A percentile compares a stretch with the other conserved stretches of the same genome.
Evolutionary conservation across 306 rosid genomes (phyloP).

Genomic region (Quercus ilex): DNA sequence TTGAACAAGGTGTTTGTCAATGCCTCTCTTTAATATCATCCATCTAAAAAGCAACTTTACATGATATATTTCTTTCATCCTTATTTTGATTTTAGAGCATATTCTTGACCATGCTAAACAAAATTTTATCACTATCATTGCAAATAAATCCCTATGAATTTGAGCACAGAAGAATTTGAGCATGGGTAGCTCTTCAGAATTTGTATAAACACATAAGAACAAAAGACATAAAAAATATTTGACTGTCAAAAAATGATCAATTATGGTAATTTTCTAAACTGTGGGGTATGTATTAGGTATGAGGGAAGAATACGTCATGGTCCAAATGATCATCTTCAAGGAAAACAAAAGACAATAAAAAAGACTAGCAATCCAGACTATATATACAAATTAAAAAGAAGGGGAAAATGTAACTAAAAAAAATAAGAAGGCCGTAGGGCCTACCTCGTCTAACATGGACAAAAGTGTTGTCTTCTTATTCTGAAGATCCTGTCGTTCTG

Average conservation of each 20-base stretch:
- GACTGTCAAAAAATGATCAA: not conserved
- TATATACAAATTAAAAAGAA: not conserved
- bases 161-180: not conserved
- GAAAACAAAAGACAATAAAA: not conserved
- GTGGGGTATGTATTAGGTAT: not conserved
- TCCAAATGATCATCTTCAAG: not conserved
- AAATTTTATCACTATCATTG: not conserved
- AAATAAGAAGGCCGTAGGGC: not conserved
- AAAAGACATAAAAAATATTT: not conserved
- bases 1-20: not conserved
- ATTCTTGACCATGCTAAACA: not conserved
- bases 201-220: not conserved
- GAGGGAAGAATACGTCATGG: not conserved
- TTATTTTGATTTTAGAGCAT: not conserved
- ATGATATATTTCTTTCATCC: not conserved
- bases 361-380: not conserved
- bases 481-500: slow-evolving; percentile 65
- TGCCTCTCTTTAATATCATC: not conserved
- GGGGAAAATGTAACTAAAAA: not conserved
- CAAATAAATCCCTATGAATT: not conserved
- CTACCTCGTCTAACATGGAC: slow-evolving; percentile 87
- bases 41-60: not conserved
- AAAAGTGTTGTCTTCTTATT: slow-evolving; percentile 72
- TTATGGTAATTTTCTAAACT: not conserved
- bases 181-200: not conserved